Evolutionary conservation across 139 green algal species (phyloP).

Genomic region (Tetraselmis striata): DNA sequence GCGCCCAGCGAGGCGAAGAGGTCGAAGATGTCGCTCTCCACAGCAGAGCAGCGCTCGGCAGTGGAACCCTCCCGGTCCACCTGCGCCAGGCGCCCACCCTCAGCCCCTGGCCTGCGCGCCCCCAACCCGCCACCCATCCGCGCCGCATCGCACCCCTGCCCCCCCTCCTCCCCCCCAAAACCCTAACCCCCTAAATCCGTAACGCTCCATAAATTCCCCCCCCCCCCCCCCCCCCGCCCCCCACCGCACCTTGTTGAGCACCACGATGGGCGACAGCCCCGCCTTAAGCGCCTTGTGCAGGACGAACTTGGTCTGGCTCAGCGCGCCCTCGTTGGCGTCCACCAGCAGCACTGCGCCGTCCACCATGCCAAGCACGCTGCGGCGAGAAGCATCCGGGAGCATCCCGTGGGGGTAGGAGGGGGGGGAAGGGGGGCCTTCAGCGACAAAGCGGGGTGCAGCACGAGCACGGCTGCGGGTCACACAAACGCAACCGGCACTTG

Average conservation of each 20-base stretch:
- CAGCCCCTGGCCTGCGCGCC: neutral
- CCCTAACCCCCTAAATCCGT: too few species aligned
- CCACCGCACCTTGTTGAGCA: constrained; percentile 83
- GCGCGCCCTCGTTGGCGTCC: constrained; percentile 73
- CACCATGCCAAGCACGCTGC: constrained; percentile 78
- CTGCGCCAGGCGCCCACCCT: too few species aligned
- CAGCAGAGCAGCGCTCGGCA: constrained; percentile 48
- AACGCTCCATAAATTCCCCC: too few species aligned
- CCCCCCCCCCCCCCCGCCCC: too few species aligned
- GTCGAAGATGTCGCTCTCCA: constrained; percentile 73
- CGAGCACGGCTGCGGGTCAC: too few species aligned
- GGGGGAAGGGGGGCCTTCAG: too few species aligned
- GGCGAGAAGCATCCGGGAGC: neutral
- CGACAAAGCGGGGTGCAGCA: too few species aligned
- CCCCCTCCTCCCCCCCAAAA: neutral
- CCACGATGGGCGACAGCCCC: constrained; percentile 63
- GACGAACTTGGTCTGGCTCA: constrained; percentile 89
- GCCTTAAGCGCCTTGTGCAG: constrained; percentile 70
- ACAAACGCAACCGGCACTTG: too few species aligned
- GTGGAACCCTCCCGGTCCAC: constrained; percentile 27
- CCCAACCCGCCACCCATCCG: neutral
- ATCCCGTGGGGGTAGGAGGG: too few species aligned
- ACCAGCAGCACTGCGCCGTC: constrained; percentile 84
- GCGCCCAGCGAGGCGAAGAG: constrained; percentile 75
- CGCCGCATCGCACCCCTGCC: neutral